Conservation (phyloP, 1,139 yeast species). For the Candida mesenterica region DNA sequence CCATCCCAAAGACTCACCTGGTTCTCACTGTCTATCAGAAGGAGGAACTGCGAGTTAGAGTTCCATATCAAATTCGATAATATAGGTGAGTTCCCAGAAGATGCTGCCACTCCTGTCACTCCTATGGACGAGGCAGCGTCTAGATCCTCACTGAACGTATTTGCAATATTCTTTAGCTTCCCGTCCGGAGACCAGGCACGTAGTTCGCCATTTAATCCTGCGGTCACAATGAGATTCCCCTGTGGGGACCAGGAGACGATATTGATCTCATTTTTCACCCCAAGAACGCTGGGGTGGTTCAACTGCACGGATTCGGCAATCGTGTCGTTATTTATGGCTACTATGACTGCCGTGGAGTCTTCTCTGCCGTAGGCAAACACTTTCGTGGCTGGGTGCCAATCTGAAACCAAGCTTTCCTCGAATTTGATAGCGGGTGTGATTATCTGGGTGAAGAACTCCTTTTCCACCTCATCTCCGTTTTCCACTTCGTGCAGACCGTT, state of each 20-base stretch:
- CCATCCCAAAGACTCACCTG: slow-evolving; percentile 43
- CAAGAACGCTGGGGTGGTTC: slow-evolving; percentile 33
- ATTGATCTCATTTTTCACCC: slow-evolving; percentile 31
- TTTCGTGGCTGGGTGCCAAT: slow-evolving; percentile 41
- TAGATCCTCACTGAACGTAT: slow-evolving; percentile 14
- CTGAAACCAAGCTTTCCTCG: slow-evolving; percentile 30
- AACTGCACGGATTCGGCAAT: slow-evolving; percentile 37
- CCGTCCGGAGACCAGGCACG: slow-evolving; percentile 72
- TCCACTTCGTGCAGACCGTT: slow-evolving; percentile 2
- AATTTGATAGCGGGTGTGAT: slow-evolving; percentile 24
- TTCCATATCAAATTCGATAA: slow-evolving; percentile 36
- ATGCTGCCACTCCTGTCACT: background rate
- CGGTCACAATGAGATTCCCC: slow-evolving; percentile 58
- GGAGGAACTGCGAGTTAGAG: slow-evolving; percentile 33
- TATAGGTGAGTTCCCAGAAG: too few species aligned
- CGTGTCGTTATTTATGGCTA: slow-evolving; percentile 30
- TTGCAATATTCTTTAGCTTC: slow-evolving; percentile 54
- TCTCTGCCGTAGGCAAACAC: slow-evolving; percentile 41
- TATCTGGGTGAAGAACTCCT: slow-evolving; percentile 20
- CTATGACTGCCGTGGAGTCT: slow-evolving; percentile 35
- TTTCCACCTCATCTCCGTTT: slow-evolving; percentile 6
- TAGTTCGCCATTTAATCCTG: slow-evolving; percentile 61
- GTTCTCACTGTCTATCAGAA: slow-evolving; percentile 32
- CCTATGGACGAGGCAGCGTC: slow-evolving; percentile 1
- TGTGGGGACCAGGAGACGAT: slow-evolving; percentile 62